Base-by-base conservation (phyloP, 768 basidiomycete genomes). In the Serendipita sp. region DNA sequence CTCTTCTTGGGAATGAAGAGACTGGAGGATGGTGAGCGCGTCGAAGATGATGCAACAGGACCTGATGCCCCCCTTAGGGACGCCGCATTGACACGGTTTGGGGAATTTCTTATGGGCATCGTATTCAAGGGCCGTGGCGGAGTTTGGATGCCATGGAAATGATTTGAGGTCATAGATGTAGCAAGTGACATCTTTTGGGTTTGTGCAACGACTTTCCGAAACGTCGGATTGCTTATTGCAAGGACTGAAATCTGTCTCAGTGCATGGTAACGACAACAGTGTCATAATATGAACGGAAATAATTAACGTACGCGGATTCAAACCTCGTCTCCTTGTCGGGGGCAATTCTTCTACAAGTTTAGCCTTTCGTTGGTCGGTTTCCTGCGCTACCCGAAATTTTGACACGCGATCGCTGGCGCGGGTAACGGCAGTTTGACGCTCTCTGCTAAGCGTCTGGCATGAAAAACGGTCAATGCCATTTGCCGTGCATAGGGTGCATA, bases 131-230 rank as follows among this genome's bases (percentile, higher is more conserved):
- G 45, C 20, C 45, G 45, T 50, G 45, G 45, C 28, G 45, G 45
- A 38, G 38, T 38, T 38, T 38, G 38, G 38, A 38, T 14, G 20
- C 45, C 2, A 20, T 22, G 20, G 45, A 50, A 50, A 50, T 50
- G 28, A 11, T 28, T 28, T 22, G 45, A 50, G 45, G 20, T 20
- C 28, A 26, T 34, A 11, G 26, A n/a, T 22, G 53, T 33, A 1
- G 53, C 53, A 26, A 34, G 22, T 13, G 53, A 58, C 26, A 58
- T 30, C 53, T 34, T 28, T 2, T 33, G 24, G 20, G 53, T 58
- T n/a, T 58, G 24, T 22, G 53, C 53, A 31, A 58, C 53, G 53
- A 58, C 53, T 58, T 58, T 58, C 24, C 53, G 53, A 34, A 58
- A 58, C 17, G 53, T 31, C 2, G 53, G 53, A 20, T 58, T 58